phyloP scores from a whole-genome alignment of 2,329 filamentous ascomycete species.

The Scytalidium sp. region DNA sequence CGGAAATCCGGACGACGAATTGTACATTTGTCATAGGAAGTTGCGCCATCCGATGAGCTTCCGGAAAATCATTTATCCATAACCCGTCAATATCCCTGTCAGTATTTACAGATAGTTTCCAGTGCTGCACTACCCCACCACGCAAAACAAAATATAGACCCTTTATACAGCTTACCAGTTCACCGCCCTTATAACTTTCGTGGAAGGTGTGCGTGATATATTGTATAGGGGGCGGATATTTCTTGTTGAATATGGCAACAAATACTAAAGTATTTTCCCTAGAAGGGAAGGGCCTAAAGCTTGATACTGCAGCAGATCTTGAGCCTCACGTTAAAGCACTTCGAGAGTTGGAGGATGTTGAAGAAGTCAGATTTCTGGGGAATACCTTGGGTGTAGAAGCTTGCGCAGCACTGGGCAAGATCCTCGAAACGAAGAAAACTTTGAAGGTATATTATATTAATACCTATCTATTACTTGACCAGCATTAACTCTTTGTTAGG shows the following conservation, averaged over 20 bases:
- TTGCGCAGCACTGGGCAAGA: constrained; percentile 78
- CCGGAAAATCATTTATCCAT: background rate
- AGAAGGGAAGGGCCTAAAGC: constrained; percentile 87
- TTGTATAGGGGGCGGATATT: background rate
- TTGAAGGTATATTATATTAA: constrained; percentile 56
- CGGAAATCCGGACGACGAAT: no score
- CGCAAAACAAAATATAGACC: background rate
- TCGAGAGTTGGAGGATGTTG: constrained; percentile 67
- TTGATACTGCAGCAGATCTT: constrained; percentile 83
- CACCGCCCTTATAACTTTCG: background rate
- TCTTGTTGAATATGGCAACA: constrained; percentile 43
- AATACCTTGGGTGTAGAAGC: constrained; percentile 93
- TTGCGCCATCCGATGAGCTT: background rate
- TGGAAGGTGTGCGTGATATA: background rate
- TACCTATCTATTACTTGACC: background rate
- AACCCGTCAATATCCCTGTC: background rate
- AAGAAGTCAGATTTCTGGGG: constrained; percentile 82
- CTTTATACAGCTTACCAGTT: background rate
- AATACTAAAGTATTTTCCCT: constrained; percentile 76
- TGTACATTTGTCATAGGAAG: background rate
- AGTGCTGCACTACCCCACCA: background rate
- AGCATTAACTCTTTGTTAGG: constrained; percentile 37
- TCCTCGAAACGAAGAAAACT: constrained; percentile 79
- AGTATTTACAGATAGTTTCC: background rate
- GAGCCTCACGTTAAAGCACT: constrained; percentile 79